phyloP scores from a whole-genome alignment of 148 eudicot genomes.

The Camellia granthamiana region DNA sequence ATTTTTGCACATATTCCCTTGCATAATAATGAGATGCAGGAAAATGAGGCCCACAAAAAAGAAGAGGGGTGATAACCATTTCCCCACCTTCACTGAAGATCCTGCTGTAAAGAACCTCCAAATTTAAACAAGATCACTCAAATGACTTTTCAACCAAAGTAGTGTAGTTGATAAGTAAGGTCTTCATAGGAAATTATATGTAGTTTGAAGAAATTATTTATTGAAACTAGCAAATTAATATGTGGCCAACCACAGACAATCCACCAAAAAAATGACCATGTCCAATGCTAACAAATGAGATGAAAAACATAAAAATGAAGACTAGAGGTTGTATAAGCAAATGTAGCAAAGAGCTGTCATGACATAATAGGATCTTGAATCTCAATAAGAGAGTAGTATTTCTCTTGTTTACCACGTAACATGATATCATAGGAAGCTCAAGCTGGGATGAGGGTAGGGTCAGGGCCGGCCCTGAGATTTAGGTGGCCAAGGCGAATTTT shows the following conservation, averaged over 20 bases:
- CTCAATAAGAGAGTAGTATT: slow-evolving; percentile 2
- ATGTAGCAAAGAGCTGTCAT: not conserved
- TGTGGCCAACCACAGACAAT: not conserved
- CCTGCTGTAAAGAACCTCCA: not conserved
- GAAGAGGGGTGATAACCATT: slow-evolving; percentile 52
- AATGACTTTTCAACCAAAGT: not conserved
- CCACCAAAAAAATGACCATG: not conserved
- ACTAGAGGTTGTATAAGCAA: not conserved
- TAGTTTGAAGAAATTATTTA: not conserved
- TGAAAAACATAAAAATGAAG: not conserved
- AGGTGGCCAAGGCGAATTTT: no score
- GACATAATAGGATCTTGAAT: not conserved
- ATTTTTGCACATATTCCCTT: slow-evolving; percentile 55
- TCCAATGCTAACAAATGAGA: not conserved
- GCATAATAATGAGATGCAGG: slow-evolving; percentile 69
- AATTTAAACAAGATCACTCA: slow-evolving; percentile 5
- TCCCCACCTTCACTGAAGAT: slow-evolving; percentile 28
- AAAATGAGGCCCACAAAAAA: slow-evolving; percentile 82
- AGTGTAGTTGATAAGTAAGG: not conserved
- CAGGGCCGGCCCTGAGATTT: no score
- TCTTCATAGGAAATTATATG: not conserved
- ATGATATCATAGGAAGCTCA: no score
- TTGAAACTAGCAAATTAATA: slow-evolving; percentile 2
- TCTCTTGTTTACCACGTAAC: not conserved
- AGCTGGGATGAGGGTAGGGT: no score